Percentiles rank a stretch among this genome's conserved stretches.
Conservation (phyloP, 2,329 filamentous ascomycete species). For the Botrytis porri region DNA sequence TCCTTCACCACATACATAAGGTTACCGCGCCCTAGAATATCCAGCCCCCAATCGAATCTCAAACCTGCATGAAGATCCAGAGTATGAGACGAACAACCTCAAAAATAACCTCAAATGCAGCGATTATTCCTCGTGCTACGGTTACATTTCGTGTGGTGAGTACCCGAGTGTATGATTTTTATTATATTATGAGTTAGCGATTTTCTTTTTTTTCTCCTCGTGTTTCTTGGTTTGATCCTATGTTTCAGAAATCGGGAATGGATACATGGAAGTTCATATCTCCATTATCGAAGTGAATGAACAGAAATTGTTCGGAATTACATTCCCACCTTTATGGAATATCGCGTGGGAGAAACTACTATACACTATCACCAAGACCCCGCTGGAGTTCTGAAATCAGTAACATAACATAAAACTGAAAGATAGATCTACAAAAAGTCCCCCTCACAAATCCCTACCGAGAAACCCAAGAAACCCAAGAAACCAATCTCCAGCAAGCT, state of each 20-base stretch:
- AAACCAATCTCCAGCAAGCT: neutral
- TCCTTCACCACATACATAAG: neutral
- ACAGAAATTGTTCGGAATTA: neutral
- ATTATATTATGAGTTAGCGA: neutral
- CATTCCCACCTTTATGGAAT: neutral
- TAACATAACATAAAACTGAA: neutral
- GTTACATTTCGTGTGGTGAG: neutral
- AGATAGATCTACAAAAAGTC: neutral
- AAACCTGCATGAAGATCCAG: neutral
- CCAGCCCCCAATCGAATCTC: neutral
- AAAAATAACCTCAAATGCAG: neutral
- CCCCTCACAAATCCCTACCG: neutral
- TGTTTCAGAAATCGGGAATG: neutral
- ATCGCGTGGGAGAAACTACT: neutral
- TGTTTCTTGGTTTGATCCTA: neutral
- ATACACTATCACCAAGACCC: neutral
- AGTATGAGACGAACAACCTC: neutral
- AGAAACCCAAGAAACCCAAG: neutral
- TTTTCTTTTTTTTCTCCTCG: neutral
- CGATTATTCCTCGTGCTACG: neutral
- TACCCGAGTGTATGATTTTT: neutral
- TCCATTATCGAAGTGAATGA: neutral
- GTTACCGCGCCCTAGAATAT: neutral
- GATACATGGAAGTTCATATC: neutral
- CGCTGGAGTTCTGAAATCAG: neutral